Conservation (phyloP, 2,329 filamentous ascomycete genomes). For the Ramularia collo-cygni region DNA sequence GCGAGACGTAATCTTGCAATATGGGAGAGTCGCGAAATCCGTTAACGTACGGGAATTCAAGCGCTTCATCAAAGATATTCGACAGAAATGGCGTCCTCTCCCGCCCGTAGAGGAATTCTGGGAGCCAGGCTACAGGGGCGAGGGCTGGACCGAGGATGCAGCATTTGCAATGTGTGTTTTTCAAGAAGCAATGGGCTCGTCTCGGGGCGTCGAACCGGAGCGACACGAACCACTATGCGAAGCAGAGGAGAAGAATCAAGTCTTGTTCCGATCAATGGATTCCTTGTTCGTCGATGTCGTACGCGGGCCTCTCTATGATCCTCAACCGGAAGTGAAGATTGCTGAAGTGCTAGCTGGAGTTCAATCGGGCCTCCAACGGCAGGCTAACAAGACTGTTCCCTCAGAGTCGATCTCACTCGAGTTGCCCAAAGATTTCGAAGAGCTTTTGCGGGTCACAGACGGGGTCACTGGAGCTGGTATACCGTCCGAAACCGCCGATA, state of each 20-base stretch:
- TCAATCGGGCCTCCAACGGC: no score
- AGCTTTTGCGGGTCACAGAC: neutral
- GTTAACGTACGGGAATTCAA: constrained; percentile 3
- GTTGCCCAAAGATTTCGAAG: neutral
- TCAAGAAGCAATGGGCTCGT: constrained; percentile 1
- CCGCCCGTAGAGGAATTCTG: neutral
- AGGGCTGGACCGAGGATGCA: constrained; percentile 4
- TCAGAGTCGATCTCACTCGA: neutral
- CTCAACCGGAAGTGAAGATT: no score
- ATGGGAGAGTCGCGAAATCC: neutral
- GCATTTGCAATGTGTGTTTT: constrained; percentile 1
- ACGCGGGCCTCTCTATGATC: no score
- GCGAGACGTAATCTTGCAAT: neutral
- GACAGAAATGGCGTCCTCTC: neutral
- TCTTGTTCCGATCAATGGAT: no score
- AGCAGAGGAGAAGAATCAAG: no score
- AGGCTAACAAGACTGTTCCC: no score
- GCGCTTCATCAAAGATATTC: constrained; percentile 1
- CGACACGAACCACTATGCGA: no score
- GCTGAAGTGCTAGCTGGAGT: no score
- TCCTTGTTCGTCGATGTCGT: no score
- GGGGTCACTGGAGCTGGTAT: neutral
- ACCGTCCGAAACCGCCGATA: neutral
- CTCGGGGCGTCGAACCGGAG: neutral
- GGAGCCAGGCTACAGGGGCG: neutral